Conservation (phyloP, 495 filamentous ascomycete genomes). For the Cercophora scortea region DNA sequence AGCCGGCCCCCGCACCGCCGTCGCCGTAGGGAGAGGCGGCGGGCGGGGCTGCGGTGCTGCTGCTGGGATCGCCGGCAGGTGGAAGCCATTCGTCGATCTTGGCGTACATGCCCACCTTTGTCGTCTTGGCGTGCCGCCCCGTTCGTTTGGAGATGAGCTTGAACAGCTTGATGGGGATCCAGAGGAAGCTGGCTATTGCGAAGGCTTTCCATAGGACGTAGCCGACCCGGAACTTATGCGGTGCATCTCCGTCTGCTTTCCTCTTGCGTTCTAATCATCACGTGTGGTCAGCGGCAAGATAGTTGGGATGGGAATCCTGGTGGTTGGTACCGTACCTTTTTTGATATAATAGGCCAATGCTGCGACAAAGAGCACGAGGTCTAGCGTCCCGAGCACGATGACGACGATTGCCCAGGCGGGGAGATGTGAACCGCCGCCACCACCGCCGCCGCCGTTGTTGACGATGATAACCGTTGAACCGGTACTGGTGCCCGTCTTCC, state of each 20-base stretch:
- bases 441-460: background rate
- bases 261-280: slow-evolving; percentile 1
- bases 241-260: background rate
- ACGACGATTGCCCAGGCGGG: slow-evolving; percentile 7
- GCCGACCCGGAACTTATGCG: background rate
- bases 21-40: background rate
- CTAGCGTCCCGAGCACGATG: background rate
- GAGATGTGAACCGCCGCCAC: background rate
- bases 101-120: background rate
- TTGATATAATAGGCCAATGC: background rate
- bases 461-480: background rate
- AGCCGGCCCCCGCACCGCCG: background rate
- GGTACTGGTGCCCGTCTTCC: background rate
- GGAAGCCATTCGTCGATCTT: background rate
- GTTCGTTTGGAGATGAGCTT: background rate
- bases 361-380: background rate
- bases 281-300: background rate
- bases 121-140: background rate
- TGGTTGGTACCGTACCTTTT: background rate
- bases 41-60: background rate
- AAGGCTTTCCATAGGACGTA: slow-evolving; percentile 4
- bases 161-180: background rate
- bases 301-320: background rate
- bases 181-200: slow-evolving; percentile 1
- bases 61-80: background rate